Conservation (phyloP, 768 basidiomycete species). For the Mycena epipterygia region DNA sequence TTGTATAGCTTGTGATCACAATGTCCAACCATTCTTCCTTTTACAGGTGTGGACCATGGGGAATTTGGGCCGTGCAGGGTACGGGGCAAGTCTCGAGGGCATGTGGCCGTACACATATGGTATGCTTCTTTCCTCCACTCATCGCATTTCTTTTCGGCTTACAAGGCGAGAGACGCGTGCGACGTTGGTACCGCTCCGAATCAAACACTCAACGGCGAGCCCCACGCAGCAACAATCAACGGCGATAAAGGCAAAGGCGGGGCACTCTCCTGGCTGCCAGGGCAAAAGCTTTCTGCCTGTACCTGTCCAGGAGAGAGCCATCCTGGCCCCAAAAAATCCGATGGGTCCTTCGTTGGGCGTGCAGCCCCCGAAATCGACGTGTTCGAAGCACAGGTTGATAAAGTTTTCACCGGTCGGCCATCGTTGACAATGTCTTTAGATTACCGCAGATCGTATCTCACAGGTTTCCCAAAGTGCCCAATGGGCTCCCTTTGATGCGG, state of each 20-base stretch:
- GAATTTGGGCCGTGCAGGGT: conserved; percentile 92
- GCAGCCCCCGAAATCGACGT: conserved; percentile 93
- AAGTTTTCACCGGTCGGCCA: neutral
- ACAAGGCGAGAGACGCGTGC: conserved; percentile 85
- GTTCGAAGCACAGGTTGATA: conserved; percentile 65
- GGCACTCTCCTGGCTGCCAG: conserved; percentile 85
- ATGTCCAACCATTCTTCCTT: neutral
- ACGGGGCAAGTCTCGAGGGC: conserved; percentile 89
- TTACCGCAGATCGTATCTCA: neutral
- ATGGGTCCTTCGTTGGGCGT: conserved; percentile 86
- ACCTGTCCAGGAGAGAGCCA: conserved; percentile 92
- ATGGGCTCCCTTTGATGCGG: conserved; percentile 63
- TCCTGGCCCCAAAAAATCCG: conserved; percentile 85
- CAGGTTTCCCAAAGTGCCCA: conserved; percentile 90
- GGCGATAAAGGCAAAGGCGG: conserved; percentile 70
- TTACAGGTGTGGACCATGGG: conserved; percentile 78
- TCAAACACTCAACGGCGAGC: conserved; percentile 77
- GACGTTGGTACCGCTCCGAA: conserved; percentile 93
- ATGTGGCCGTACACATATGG: conserved; percentile 53
- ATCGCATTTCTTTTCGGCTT: conserved; percentile 60
- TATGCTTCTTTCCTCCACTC: neutral
- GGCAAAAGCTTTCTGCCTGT: conserved; percentile 89
- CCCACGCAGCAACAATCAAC: conserved; percentile 67
- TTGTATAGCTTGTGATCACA: neutral
- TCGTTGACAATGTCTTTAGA: neutral